These are phyloP conservation scores for Huntiella savannae DNA, from an alignment of 2,329 filamentous ascomycete species.

Conservation along the genomic window DNA sequence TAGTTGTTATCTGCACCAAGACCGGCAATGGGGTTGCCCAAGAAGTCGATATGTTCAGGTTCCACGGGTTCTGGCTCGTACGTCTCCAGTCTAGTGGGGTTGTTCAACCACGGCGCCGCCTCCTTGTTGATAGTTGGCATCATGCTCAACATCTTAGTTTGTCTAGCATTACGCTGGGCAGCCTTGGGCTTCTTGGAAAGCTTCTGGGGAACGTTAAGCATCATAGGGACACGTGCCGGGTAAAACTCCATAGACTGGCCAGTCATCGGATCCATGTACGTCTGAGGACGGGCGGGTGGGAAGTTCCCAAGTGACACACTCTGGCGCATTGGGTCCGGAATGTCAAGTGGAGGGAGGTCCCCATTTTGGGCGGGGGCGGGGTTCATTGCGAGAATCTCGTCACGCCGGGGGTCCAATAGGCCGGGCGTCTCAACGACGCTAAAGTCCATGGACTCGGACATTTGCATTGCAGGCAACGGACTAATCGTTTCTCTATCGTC, in stretches of 20 bases:
- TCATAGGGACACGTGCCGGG: constrained; percentile 79
- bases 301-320: constrained; percentile 5
- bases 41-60: constrained; percentile 9
- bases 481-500: neutral
- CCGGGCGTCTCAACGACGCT: neutral
- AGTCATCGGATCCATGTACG: constrained; percentile 43
- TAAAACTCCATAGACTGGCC: constrained; percentile 83
- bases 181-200: constrained; percentile 55
- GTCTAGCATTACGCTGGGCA: constrained; percentile 45
- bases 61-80: constrained; percentile 4
- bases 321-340: constrained; percentile 2
- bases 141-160: constrained; percentile 51
- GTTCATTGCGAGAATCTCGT: neutral
- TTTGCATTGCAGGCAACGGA: constrained; percentile 1
- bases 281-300: constrained; percentile 25
- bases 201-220: constrained; percentile 81
- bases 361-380: neutral
- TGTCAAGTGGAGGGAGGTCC: neutral
- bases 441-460: constrained; percentile 6
- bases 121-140: constrained; percentile 22
- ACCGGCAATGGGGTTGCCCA: constrained; percentile 6
- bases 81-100: constrained; percentile 4
- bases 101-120: constrained; percentile 20
- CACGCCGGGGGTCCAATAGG: neutral
- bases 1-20: neutral